Percentiles rank a stretch among this genome's conserved stretches.
Evolutionary conservation across 2,329 filamentous ascomycete genomes (phyloP).

Genomic region (Madurella mycetomatis): DNA sequence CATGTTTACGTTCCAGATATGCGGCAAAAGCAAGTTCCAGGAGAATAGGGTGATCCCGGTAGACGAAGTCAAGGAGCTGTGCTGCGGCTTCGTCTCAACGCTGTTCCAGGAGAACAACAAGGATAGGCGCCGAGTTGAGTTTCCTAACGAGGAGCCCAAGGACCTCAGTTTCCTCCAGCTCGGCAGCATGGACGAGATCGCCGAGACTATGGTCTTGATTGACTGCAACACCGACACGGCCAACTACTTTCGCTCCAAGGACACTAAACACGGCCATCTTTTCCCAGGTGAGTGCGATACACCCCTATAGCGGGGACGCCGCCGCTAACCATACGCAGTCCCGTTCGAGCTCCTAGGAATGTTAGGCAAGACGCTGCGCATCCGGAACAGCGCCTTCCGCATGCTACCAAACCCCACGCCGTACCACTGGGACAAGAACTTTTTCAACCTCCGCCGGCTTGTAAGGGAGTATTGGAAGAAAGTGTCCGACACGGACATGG

Average conservation of each 20-base stretch:
- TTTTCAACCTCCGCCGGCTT: conserved; percentile 41
- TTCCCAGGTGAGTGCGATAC: conserved; percentile 42
- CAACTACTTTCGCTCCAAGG: conserved; percentile 39
- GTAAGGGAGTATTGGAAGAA: conserved; percentile 36
- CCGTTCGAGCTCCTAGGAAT: conserved; percentile 57
- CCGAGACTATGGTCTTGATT: conserved; percentile 48
- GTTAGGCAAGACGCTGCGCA: conserved; percentile 48
- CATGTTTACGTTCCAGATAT: conserved; percentile 51
- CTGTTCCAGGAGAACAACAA: conserved; percentile 41
- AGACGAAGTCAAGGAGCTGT: conserved; percentile 50
- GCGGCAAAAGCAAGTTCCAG: conserved; percentile 45
- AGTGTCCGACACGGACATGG: conserved; percentile 24
- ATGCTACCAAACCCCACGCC: conserved; percentile 54
- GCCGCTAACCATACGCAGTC: conserved; percentile 35
- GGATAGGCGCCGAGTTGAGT: conserved; percentile 37
- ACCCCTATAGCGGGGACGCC: not conserved
- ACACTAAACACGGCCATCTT: conserved; percentile 41
- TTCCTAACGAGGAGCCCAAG: conserved; percentile 38
- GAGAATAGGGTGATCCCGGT: conserved; percentile 50
- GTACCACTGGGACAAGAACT: conserved; percentile 49
- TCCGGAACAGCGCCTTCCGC: conserved; percentile 46
- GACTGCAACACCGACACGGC: conserved; percentile 52
- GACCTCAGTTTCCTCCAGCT: conserved; percentile 44
- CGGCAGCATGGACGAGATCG: conserved; percentile 46
- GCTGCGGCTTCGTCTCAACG: conserved; percentile 53